These are phyloP conservation scores for Paracamarosporium sp. DNA, from an alignment of 2,329 filamentous ascomycete genomes.

Conservation along the genomic window DNA sequence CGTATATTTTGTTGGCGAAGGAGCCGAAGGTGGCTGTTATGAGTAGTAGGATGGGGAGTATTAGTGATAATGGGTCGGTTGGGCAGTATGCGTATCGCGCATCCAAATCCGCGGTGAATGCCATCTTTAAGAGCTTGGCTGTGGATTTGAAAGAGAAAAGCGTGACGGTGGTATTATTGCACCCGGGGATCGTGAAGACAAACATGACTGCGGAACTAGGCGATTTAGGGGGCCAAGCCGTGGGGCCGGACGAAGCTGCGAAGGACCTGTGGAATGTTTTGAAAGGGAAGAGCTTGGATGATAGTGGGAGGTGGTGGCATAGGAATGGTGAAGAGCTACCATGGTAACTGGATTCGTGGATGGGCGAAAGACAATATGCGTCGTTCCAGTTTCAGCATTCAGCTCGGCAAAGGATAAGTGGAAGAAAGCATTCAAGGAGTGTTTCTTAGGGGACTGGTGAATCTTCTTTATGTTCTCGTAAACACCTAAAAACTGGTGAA, in stretches of 20 bases:
- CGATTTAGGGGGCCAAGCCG: constrained; percentile 39
- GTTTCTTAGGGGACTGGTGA: too few relatives aligned
- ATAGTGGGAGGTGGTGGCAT: constrained; percentile 55
- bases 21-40: constrained; percentile 50
- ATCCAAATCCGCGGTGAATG: constrained; percentile 55
- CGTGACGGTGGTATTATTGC: constrained; percentile 51
- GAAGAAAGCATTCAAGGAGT: too few relatives aligned
- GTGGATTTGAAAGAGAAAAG: constrained; percentile 50
- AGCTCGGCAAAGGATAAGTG: too few relatives aligned
- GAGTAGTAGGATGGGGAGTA: constrained; percentile 52
- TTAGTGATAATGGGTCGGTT: constrained; percentile 52
- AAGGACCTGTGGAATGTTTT: constrained; percentile 52
- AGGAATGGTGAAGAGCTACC: constrained; percentile 52
- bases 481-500: too few relatives aligned
- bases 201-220: constrained; percentile 28
- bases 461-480: too few relatives aligned
- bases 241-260: constrained; percentile 55
- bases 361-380: too few relatives aligned
- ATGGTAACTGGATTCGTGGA: constrained; percentile 48
- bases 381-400: too few relatives aligned
- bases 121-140: constrained; percentile 52
- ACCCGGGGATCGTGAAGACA: constrained; percentile 53
- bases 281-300: constrained; percentile 47
- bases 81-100: constrained; percentile 54
- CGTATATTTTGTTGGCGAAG: constrained; percentile 44